These are phyloP conservation scores for Tillandsia leiboldiana DNA, from an alignment of 176 grass and related monocot genomes.

Conservation along the genomic window DNA sequence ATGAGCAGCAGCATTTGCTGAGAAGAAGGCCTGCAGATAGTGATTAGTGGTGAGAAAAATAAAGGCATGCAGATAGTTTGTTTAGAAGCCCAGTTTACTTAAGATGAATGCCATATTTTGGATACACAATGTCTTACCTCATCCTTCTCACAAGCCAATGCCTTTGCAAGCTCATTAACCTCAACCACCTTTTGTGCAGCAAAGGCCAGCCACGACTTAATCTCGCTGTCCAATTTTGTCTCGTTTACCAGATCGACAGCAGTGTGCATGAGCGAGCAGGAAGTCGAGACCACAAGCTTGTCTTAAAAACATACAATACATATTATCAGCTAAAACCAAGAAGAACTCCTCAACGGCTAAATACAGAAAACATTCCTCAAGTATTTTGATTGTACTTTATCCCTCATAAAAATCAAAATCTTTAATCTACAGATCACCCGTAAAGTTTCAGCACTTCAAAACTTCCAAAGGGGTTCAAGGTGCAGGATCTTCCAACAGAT, in stretches of 20 bases:
- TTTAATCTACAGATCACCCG: too few relatives aligned
- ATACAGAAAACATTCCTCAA: constrained; percentile 6
- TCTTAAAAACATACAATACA: constrained; percentile 32
- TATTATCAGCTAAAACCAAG: not conserved
- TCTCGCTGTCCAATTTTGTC: constrained; percentile 79
- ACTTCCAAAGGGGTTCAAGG: too few relatives aligned
- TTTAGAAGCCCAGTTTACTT: not conserved
- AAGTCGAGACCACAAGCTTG: constrained; percentile 92
- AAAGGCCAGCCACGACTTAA: constrained; percentile 97
- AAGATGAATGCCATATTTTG: not conserved
- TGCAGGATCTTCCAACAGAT: too few relatives aligned
- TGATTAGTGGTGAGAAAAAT: constrained; percentile 16
- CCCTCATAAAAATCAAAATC: too few relatives aligned
- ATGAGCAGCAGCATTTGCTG: constrained; percentile 71
- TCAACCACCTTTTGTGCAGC: constrained; percentile 99
- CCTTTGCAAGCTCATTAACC: constrained; percentile 88
- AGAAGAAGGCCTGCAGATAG: constrained; percentile 64
- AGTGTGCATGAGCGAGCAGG: constrained; percentile 93
- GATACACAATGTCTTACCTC: constrained; percentile 33
- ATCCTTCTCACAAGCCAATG: constrained; percentile 68
- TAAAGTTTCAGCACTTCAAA: too few relatives aligned
- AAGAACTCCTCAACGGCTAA: not conserved
- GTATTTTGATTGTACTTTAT: too few relatives aligned
- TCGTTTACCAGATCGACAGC: constrained; percentile 93
- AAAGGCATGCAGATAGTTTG: not conserved